phyloP scores from a whole-genome alignment of 1,284 basidiomycete species.

The Calocybe gambosa region DNA sequence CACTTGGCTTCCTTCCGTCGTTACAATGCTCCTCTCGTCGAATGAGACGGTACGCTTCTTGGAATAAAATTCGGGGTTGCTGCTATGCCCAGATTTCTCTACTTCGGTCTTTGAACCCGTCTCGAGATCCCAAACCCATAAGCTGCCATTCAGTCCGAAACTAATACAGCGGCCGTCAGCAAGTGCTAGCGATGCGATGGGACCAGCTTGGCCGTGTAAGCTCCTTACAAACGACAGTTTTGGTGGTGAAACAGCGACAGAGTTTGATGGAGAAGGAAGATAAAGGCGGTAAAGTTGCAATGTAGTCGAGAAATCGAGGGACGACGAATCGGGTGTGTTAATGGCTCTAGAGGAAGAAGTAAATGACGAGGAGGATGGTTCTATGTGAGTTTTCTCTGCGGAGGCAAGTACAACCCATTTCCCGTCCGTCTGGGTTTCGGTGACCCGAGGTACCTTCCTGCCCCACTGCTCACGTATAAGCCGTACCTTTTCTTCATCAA shows the following conservation, averaged over 20 bases:
- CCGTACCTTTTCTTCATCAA: conserved; percentile 59
- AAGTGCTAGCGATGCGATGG: conserved; percentile 60
- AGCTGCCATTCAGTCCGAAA: conserved; percentile 58
- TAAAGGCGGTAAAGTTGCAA: conserved; percentile 70
- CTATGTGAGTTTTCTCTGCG: conserved; percentile 21
- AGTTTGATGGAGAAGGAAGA: conserved; percentile 45
- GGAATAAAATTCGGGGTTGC: conserved; percentile 2
- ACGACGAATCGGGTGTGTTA: conserved; percentile 19
- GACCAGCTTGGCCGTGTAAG: conserved; percentile 59
- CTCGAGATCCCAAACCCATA: conserved; percentile 83
- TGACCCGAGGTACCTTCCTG: conserved; percentile 60
- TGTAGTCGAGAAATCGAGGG: conserved; percentile 42
- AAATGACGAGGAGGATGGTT: conserved; percentile 13
- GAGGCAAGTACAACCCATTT: conserved; percentile 79
- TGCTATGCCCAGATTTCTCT: conserved; percentile 17
- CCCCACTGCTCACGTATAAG: conserved; percentile 67
- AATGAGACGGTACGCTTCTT: conserved; percentile 51
- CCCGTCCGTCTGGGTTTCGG: conserved; percentile 71
- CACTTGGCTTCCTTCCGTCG: conserved; percentile 43
- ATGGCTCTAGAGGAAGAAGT: conserved; percentile 6
- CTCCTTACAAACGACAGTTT: conserved; percentile 68
- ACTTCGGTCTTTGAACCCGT: conserved; percentile 59
- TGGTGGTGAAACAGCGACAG: conserved; percentile 41
- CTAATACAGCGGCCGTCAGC: conserved; percentile 78
- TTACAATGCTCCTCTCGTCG: conserved; percentile 68